phyloP scores from a whole-genome alignment of 768 basidiomycete species.

The Artomyces pyxidatus region DNA sequence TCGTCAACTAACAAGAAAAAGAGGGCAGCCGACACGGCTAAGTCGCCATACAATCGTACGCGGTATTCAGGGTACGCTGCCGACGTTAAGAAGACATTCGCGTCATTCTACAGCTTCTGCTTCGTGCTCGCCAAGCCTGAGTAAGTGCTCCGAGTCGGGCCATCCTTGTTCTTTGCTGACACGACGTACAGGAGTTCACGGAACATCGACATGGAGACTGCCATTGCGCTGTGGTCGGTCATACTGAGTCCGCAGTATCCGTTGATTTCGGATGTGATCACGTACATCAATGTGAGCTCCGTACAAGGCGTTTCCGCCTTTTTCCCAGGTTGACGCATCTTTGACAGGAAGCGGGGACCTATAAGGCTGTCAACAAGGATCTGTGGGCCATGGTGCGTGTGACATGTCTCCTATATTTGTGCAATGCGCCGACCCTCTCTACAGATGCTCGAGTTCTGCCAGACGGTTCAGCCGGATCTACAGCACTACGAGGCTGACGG shows the following conservation, averaged over 20 bases:
- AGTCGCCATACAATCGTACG: conserved; percentile 48
- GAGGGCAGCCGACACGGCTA: conserved; percentile 28
- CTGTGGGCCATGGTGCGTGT: conserved; percentile 72
- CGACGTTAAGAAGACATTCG: conserved; percentile 46
- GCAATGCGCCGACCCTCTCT: conserved; percentile 2
- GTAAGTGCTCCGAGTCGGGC: conserved; percentile 49
- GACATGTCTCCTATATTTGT: neutral
- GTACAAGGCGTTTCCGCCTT: neutral
- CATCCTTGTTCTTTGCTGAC: too few species aligned
- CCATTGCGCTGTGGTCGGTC: conserved; percentile 70
- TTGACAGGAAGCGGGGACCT: conserved; percentile 40
- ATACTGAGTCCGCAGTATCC: conserved; percentile 60
- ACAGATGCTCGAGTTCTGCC: conserved; percentile 73
- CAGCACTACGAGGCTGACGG: conserved; percentile 70
- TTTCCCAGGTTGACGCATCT: neutral
- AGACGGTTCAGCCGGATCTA: conserved; percentile 49
- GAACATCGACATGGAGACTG: conserved; percentile 82
- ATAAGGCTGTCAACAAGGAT: conserved; percentile 79
- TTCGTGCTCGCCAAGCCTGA: conserved; percentile 64
- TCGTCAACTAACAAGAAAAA: conserved; percentile 18
- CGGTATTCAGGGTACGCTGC: conserved; percentile 42
- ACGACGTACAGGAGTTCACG: conserved; percentile 48
- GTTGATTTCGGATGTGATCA: conserved; percentile 53
- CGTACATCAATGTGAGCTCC: conserved; percentile 52
- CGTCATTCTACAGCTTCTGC: conserved; percentile 60